Percentiles rank a stretch among this genome's conserved stretches.
Conservation (phyloP, 1,284 basidiomycete species). For the Cryptococcus sp. region DNA sequence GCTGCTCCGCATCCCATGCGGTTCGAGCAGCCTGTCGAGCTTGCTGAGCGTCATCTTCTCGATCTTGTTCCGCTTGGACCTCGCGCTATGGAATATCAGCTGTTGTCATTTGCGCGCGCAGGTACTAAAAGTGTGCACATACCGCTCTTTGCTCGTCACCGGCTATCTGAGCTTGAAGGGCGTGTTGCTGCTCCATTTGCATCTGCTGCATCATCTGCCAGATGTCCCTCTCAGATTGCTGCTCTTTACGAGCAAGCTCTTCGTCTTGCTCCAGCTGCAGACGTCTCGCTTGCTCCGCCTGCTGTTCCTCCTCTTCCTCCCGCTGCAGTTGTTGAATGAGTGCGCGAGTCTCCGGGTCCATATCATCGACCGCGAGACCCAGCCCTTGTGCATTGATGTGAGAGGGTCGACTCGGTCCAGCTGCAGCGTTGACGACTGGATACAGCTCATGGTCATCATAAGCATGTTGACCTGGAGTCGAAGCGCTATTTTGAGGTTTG, state of each 20-base stretch:
- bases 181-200: slow-evolving; percentile 19
- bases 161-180: slow-evolving; percentile 26
- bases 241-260: slow-evolving; percentile 44
- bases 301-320: slow-evolving; percentile 39
- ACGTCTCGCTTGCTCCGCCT: slow-evolving; percentile 27
- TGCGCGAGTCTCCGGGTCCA: slow-evolving; percentile 36
- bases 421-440: slow-evolving; percentile 1
- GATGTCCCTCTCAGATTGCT: slow-evolving; percentile 48
- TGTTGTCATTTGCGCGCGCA: slow-evolving; percentile 8
- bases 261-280: slow-evolving; percentile 42
- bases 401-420: slow-evolving; percentile 22
- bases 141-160: slow-evolving; percentile 38
- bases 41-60: slow-evolving; percentile 25
- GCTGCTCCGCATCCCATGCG: slow-evolving; percentile 25
- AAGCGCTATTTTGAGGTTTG: neutral
- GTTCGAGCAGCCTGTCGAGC: slow-evolving; percentile 17
- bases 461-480: slow-evolving; percentile 6
- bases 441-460: slow-evolving; percentile 19
- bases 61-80: slow-evolving; percentile 29
- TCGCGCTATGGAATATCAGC: slow-evolving; percentile 24
- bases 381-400: slow-evolving; percentile 12
- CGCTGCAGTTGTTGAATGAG: slow-evolving; percentile 38
- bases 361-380: slow-evolving; percentile 31
- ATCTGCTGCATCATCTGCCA: slow-evolving; percentile 42
- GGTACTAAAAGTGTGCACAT: neutral